Base-by-base conservation (phyloP, 202 grass and related monocot species). In the Musa balbisiana region DNA sequence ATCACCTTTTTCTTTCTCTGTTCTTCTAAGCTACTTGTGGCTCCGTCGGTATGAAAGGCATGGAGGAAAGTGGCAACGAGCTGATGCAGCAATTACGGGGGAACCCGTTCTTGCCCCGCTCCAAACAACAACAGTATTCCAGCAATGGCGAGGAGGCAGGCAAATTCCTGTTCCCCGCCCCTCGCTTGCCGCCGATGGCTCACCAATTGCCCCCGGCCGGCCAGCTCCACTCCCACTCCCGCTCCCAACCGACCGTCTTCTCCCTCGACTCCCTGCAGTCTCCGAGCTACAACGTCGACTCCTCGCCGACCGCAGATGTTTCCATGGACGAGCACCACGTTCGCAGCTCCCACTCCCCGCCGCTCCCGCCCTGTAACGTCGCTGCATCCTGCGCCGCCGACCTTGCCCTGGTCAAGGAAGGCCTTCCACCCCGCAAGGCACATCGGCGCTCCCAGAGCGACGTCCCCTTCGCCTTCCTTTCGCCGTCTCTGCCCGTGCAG, bases 391-490 rank as follows among this genome's bases (percentile, higher is more conserved):
- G 56, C 29, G 20, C 62, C 52, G 52, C 21, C 21, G 8, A 11
- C 21, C 22, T 15, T 2, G 11, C 43, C 17, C 1, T 29, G 12
- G 11, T 52, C 12, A 62, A 62, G 58, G 20, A 62, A 15, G 72
- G 72, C 52, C 23, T 58, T 23, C 72, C 76, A 11, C 76, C 76
- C 50, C 76, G 65, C 8, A 69, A 43, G 25, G 51, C 65, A 1
- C 76, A 79, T 15, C 64, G 76, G n/a, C 65, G 64, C 49, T 79
- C 76, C 51, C 65, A 69, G 25, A 77, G 62, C 56, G 49, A 65
- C 43, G 6, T 64, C 49, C 62, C 60, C 1, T 19, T 51, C 43
- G 33, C 55, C 11, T 9, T 52, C 74, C 13, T 52, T 49, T 20
- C 52, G 20, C 16, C 73, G 19, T 55, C 25, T 74, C 20, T 50